Conservation (phyloP, 805 yeast genomes). For the Yamadazyma olivae region DNA sequence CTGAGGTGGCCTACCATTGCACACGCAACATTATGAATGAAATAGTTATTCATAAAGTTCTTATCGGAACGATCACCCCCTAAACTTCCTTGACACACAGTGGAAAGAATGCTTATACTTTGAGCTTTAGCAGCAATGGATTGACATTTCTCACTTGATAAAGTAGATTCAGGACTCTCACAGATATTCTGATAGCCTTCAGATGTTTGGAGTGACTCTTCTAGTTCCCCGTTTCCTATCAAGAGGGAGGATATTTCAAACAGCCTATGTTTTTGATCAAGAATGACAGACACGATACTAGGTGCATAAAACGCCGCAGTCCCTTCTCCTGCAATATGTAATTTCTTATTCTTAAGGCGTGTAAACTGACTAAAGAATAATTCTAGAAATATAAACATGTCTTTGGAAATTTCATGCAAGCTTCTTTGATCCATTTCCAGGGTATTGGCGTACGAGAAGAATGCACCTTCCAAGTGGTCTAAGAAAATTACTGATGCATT, state of each 20-base stretch:
- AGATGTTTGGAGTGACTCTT: constrained; percentile 67
- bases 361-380: constrained; percentile 30
- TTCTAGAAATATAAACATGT: constrained; percentile 27
- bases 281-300: constrained; percentile 34
- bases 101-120: constrained; percentile 1
- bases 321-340: constrained; percentile 39
- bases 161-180: constrained; percentile 29
- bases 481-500: constrained; percentile 36
- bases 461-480: constrained; percentile 28
- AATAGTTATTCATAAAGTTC: no score
- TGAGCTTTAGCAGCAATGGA: constrained; percentile 18
- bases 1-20: no score
- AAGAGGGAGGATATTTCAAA: constrained; percentile 68
- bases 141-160: constrained; percentile 23
- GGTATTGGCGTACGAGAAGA: constrained; percentile 20
- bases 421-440: constrained; percentile 16
- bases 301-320: constrained; percentile 45
- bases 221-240: constrained; percentile 90
- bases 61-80: no score
- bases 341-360: constrained; percentile 15
- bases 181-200: constrained; percentile 89
- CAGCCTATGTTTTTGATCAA: constrained; percentile 32
- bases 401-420: constrained; percentile 23
- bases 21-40: no score
- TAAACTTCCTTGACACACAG: constrained; percentile 1